A percentile compares a stretch with the other conserved stretches of the same genome.
Evolutionary conservation across 306 rosid species (phyloP).

Genomic region (Prunus salicina): DNA sequence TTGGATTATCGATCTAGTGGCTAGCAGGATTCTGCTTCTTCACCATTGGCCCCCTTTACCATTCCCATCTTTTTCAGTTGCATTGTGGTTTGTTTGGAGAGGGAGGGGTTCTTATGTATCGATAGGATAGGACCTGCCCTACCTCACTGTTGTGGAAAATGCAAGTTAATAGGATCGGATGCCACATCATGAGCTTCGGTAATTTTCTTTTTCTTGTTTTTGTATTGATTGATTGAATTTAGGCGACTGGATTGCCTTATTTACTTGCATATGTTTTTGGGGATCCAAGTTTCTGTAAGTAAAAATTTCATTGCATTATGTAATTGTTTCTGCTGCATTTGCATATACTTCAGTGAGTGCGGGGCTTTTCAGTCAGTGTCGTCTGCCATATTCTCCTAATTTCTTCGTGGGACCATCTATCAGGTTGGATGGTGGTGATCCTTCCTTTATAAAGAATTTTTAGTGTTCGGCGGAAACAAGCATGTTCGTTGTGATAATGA

Average conservation of each 20-base stretch:
- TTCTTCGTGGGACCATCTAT: no score
- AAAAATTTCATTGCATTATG: neutral
- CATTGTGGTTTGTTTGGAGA: neutral
- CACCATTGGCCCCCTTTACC: neutral
- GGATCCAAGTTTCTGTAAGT: neutral
- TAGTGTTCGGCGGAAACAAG: no score
- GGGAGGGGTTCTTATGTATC: neutral
- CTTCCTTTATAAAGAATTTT: no score
- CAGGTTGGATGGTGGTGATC: no score
- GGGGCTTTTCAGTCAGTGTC: no score
- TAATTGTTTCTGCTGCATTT: no score
- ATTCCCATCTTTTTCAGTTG: neutral
- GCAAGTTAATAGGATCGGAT: neutral
- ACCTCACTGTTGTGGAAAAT: neutral
- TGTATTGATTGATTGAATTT: no score
- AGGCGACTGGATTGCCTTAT: neutral
- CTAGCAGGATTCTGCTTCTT: neutral
- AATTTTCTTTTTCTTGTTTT: no score
- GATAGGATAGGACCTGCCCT: neutral
- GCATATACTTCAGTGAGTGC: no score
- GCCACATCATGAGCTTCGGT: neutral
- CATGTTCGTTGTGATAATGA: no score
- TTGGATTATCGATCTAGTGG: neutral
- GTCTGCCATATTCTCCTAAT: no score
- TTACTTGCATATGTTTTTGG: neutral